Conservation (phyloP, 352 stramenopile genomes). For the Phytophthora cajani region DNA sequence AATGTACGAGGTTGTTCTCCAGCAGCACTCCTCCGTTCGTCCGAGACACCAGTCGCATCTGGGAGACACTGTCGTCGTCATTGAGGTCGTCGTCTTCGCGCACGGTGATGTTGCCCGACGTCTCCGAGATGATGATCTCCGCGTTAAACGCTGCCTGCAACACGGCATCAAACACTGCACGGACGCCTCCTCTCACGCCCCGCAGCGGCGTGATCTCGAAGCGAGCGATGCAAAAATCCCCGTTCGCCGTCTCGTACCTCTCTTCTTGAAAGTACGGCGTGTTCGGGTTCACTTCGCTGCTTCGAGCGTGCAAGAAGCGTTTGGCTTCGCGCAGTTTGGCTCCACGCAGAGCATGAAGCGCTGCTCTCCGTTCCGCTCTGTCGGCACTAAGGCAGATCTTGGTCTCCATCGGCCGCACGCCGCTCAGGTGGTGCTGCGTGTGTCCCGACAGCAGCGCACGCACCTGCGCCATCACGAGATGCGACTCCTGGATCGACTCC, state of each 20-base stretch:
- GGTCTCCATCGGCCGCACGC: slow-evolving; percentile 38
- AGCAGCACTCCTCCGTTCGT: slow-evolving; percentile 35
- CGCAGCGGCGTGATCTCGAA: slow-evolving; percentile 55
- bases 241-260: slow-evolving; percentile 46
- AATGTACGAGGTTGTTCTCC: slow-evolving; percentile 45
- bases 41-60: slow-evolving; percentile 53
- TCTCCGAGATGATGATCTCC: slow-evolving; percentile 73
- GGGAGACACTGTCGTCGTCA: slow-evolving; percentile 39
- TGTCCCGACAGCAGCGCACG: slow-evolving; percentile 36
- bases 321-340: slow-evolving; percentile 37
- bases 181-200: slow-evolving; percentile 40
- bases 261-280: slow-evolving; percentile 42
- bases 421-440: slow-evolving; percentile 30
- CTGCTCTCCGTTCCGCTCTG: slow-evolving; percentile 25
- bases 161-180: slow-evolving; percentile 55
- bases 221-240: slow-evolving; percentile 51
- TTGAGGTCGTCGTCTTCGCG: slow-evolving; percentile 70
- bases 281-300: slow-evolving; percentile 25
- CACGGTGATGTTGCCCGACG: slow-evolving; percentile 65
- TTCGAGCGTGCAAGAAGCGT: slow-evolving; percentile 42
- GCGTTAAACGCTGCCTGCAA: slow-evolving; percentile 58
- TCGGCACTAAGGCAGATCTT: slow-evolving; percentile 39
- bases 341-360: slow-evolving; percentile 31
- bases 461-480: slow-evolving; percentile 37
- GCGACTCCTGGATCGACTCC: slow-evolving; percentile 39